A percentile compares a stretch with the other conserved stretches of the same genome.
Evolutionary conservation across 305 asterid species (phyloP).

Genomic region (Ilex paraguariensis): DNA sequence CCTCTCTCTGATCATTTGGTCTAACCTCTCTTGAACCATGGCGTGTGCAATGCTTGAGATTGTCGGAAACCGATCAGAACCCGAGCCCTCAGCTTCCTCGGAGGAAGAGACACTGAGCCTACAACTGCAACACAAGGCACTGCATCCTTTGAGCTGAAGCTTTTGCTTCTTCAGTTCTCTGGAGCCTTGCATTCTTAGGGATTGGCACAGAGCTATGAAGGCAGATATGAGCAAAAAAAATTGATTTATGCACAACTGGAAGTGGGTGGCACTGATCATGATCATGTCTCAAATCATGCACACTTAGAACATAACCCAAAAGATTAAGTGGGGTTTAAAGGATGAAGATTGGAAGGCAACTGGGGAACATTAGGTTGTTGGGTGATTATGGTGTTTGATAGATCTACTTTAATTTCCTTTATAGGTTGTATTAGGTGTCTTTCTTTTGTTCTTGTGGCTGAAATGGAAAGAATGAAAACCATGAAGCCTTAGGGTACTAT

Average conservation of each 20-base stretch:
- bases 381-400: slow-evolving; percentile 22
- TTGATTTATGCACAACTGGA: slow-evolving; percentile 32
- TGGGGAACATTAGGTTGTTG: slow-evolving; percentile 29
- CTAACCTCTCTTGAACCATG: slow-evolving; percentile 72
- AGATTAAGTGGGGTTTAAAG: slow-evolving; percentile 24
- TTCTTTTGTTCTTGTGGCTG: too few species aligned
- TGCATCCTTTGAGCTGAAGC: slow-evolving; percentile 33
- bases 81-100: slow-evolving; percentile 42
- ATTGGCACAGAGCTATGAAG: slow-evolving; percentile 25
- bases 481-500: too few species aligned
- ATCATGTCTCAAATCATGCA: slow-evolving; percentile 41
- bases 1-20: slow-evolving; percentile 48
- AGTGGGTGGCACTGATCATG: slow-evolving; percentile 34
- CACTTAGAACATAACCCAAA: slow-evolving; percentile 8
- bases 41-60: slow-evolving; percentile 65
- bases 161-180: slow-evolving; percentile 38
- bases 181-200: slow-evolving; percentile 39
- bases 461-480: too few species aligned
- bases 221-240: slow-evolving; percentile 16
- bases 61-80: slow-evolving; percentile 29
- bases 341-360: slow-evolving; percentile 21
- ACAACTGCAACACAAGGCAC: slow-evolving; percentile 50
- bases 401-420: slow-evolving; percentile 33
- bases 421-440: slow-evolving; percentile 25
- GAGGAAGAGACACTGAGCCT: slow-evolving; percentile 57